Conservation (phyloP, 345 rosid species). For the Trapa bicornis region DNA sequence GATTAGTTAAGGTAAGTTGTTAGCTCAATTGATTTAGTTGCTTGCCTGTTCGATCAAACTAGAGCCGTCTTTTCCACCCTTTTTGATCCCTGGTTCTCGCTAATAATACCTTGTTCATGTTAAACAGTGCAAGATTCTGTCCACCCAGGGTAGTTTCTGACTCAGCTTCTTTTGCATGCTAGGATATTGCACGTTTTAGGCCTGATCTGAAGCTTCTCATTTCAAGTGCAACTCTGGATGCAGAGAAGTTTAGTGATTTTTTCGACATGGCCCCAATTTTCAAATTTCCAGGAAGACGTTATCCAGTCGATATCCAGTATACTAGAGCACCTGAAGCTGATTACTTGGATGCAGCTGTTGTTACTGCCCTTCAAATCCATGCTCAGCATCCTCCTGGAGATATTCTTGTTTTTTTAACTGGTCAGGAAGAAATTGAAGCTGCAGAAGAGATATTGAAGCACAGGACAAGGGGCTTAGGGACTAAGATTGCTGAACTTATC, state of each 20-base stretch:
- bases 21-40: neutral
- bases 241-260: slow-evolving; percentile 92
- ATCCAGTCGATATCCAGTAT: slow-evolving; percentile 83
- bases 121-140: neutral
- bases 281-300: slow-evolving; percentile 90
- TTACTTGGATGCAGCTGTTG: slow-evolving; percentile 90
- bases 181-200: slow-evolving; percentile 84
- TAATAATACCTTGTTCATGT: neutral
- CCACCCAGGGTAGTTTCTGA: neutral
- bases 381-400: slow-evolving; percentile 75
- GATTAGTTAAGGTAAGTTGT: slow-evolving; percentile 70
- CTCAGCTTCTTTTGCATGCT: neutral
- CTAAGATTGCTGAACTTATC: slow-evolving; percentile 85
- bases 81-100: neutral
- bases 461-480: slow-evolving; percentile 77
- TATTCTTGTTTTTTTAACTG: slow-evolving; percentile 80
- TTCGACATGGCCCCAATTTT: slow-evolving; percentile 93
- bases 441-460: slow-evolving; percentile 89
- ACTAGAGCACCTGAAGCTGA: slow-evolving; percentile 99
- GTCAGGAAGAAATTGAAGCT: slow-evolving; percentile 96
- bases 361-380: slow-evolving; percentile 79
- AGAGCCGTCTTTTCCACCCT: neutral
- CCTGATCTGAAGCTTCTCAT: slow-evolving; percentile 79
- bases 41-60: neutral
- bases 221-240: slow-evolving; percentile 97